These are phyloP conservation scores for Termitomyces sp. DNA, from an alignment of 768 basidiomycete genomes.

Conservation along the genomic window DNA sequence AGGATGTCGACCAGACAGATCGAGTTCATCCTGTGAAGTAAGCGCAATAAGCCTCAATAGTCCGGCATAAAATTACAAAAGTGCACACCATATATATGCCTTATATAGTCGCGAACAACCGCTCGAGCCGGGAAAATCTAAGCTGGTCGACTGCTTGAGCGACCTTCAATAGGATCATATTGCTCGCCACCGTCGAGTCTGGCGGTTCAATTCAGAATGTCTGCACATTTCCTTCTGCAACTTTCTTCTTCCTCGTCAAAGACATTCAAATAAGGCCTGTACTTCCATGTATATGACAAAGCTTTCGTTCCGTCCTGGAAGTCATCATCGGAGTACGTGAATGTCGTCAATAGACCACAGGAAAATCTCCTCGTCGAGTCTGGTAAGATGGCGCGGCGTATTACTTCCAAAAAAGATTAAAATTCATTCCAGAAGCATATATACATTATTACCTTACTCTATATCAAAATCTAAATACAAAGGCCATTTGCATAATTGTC, in stretches of 20 bases:
- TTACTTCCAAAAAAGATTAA: no score
- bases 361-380: no score
- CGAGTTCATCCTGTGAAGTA: neutral
- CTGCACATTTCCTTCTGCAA: neutral
- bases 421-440: no score
- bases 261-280: neutral
- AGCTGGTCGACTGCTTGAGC: neutral
- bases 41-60: neutral
- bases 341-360: no score
- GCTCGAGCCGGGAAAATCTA: neutral
- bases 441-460: no score
- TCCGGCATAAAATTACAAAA: neutral
- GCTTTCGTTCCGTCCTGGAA: neutral
- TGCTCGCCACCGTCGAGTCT: neutral
- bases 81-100: neutral
- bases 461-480: no score
- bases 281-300: neutral
- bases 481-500: no score
- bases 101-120: neutral
- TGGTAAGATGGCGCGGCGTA: no score
- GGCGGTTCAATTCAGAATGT: no score
- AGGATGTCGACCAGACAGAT: constrained; percentile 5
- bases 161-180: neutral
- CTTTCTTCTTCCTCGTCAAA: neutral
- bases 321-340: neutral